A percentile compares a stretch with the other conserved stretches of the same genome.
Conservation (phyloP, 768 basidiomycete species). For the Mycena albidolilacea region DNA sequence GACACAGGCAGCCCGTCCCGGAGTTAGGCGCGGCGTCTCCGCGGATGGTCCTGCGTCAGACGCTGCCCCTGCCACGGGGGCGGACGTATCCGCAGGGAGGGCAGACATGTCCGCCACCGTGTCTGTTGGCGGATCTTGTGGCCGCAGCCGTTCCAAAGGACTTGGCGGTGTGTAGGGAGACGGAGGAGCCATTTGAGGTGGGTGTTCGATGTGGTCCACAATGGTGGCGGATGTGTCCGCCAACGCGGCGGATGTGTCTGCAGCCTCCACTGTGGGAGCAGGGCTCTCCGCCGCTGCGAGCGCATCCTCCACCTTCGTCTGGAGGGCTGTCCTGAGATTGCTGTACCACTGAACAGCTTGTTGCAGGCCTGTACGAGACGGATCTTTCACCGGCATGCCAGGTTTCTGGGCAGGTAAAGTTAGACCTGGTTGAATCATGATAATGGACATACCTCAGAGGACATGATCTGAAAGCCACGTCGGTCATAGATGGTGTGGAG, state of each 20-base stretch:
- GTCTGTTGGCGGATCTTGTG: too few relatives aligned
- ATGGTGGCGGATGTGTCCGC: background rate
- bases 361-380: slow-evolving; percentile 47
- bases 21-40: background rate
- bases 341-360: slow-evolving; percentile 50
- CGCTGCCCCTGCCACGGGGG: background rate
- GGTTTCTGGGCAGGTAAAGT: background rate
- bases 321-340: slow-evolving; percentile 36
- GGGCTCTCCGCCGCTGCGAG: slow-evolving; percentile 17
- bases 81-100: too few relatives aligned
- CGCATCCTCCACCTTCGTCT: slow-evolving; percentile 30
- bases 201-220: too few relatives aligned
- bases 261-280: background rate
- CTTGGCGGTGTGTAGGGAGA: too few relatives aligned
- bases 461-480: slow-evolving; percentile 42
- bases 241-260: background rate
- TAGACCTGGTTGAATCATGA: background rate
- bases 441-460: slow-evolving; percentile 38
- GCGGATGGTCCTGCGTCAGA: background rate
- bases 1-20: slow-evolving; percentile 35
- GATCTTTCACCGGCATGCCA: slow-evolving; percentile 37
- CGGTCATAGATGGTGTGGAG: slow-evolving; percentile 49
- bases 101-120: too few relatives aligned
- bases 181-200: too few relatives aligned
- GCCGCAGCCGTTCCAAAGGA: too few relatives aligned